Evolutionary conservation across 805 yeast species (phyloP), one percentile per base, ranked within the genome.

Genomic region (Starmerella tilneyi): DNA sequence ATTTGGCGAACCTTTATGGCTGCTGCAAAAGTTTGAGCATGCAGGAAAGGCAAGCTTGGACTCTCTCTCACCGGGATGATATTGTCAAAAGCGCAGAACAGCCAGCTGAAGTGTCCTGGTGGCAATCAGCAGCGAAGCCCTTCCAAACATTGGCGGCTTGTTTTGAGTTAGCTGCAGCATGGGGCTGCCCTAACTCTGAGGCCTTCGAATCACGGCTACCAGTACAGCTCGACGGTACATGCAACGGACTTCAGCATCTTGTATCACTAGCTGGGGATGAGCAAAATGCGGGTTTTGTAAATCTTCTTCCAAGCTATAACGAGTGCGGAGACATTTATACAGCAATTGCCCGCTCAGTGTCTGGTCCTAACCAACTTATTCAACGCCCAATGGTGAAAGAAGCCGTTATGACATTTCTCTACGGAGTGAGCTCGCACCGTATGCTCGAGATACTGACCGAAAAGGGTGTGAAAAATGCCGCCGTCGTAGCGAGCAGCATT

Each of bases 321-420:
- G 74, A 72, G 24, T 74, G 73, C 56, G 59, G 65, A 6, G 65
- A 61, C 52, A 77, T 74, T 9, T 73, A 76, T 15, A 55, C 62
- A 11, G 59, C 67, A 29, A 76, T 74, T 11, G 39, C 45, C 3
- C 47, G 44, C 11, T 16, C 31, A 3, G 70, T 75, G 31, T 26
- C 29, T 7, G 69, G 65, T 13, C 22, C 4, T 3, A 6, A 31
- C 3, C 46, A 49, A 3, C 12, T 9, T 17, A n/a, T 36, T 1
- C 34, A 31, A 12, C 72, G 96, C 57, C 82, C 83, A 56, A 78
- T 83, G 37, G 92, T 85, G 17, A 85, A 85, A 58, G 94, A 84
- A 59, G 82, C 95, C 0, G 95, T 85, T 16, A 86, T 85, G 95
- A 86, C 95, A 0, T 84, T 82, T 58, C 95, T 85, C 37, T 85